A percentile compares a stretch with the other conserved stretches of the same genome.
These are phyloP conservation scores for Penicillium alfredii DNA, from an alignment of 495 filamentous ascomycete species.

Conservation along the genomic window DNA sequence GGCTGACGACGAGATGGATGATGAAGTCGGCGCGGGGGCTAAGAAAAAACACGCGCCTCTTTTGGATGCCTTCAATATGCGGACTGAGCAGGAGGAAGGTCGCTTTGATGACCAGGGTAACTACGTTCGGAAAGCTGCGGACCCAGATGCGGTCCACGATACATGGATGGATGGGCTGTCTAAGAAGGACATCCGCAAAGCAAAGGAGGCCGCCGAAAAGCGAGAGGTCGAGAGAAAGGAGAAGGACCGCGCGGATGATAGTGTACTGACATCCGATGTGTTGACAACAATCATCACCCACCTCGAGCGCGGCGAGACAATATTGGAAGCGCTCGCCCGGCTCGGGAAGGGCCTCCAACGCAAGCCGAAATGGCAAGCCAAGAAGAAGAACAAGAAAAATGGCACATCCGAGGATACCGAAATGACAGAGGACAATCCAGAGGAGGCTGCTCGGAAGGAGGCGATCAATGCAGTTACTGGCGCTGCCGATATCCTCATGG, in stretches of 20 bases:
- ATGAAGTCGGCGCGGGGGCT: constrained; percentile 81
- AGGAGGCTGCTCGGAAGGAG: constrained; percentile 60
- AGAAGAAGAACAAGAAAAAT: constrained; percentile 51
- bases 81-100: constrained; percentile 83
- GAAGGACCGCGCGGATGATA: constrained; percentile 65
- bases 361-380: constrained; percentile 56
- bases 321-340: constrained; percentile 80
- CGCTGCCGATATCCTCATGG: constrained; percentile 78
- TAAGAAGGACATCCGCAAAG: constrained; percentile 86
- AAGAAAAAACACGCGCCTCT: constrained; percentile 95
- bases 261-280: constrained; percentile 65
- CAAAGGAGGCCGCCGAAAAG: constrained; percentile 81
- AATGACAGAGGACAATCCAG: constrained; percentile 77
- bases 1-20: constrained; percentile 65
- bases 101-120: constrained; percentile 86
- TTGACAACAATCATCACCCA: constrained; percentile 62
- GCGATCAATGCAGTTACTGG: constrained; percentile 79
- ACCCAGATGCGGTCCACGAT: constrained; percentile 89
- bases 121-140: constrained; percentile 79
- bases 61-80: constrained; percentile 95
- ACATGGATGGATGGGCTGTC: constrained; percentile 86
- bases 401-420: constrained; percentile 46
- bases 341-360: constrained; percentile 63
- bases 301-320: constrained; percentile 79
- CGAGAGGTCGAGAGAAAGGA: constrained; percentile 69